A percentile compares a stretch with the other conserved stretches of the same genome.
Evolutionary conservation across 805 yeast genomes (phyloP).

Genomic region (Candida lessepsii): DNA sequence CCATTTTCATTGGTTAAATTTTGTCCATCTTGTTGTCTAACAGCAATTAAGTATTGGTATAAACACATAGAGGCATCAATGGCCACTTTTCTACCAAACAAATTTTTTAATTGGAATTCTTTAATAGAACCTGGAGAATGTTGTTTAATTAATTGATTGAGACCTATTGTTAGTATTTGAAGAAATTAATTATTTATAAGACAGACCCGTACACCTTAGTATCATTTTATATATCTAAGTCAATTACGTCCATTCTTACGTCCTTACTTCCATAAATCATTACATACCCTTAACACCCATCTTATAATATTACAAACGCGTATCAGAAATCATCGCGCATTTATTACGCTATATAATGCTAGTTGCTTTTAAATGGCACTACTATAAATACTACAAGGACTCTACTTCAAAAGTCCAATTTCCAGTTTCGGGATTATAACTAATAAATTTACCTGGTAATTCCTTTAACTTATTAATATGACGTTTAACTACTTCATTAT

Average conservation of each 20-base stretch:
- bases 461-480: slow-evolving; percentile 68
- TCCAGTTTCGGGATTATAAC: slow-evolving; percentile 76
- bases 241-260: no score
- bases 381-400: slow-evolving; percentile 21
- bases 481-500: slow-evolving; percentile 64
- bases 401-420: slow-evolving; percentile 64
- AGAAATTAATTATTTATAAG: no score
- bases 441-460: slow-evolving; percentile 59
- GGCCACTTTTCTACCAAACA: slow-evolving; percentile 95
- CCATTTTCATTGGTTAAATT: slow-evolving; percentile 87
- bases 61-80: slow-evolving; percentile 96
- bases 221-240: no score
- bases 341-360: not conserved
- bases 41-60: slow-evolving; percentile 94
- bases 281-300: slow-evolving; percentile 33
- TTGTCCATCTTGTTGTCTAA: slow-evolving; percentile 95
- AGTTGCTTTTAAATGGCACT: not conserved
- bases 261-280: not conserved
- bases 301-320: slow-evolving; percentile 7
- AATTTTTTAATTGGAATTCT: slow-evolving; percentile 75
- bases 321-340: not conserved
- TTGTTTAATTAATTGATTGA: slow-evolving; percentile 82
- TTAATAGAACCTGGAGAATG: slow-evolving; percentile 83
- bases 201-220: no score
- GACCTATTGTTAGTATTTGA: slow-evolving; percentile 48